Evolutionary conservation across 768 basidiomycete genomes (phyloP).

Genomic region (Pleurotus salmoneostramineus): DNA sequence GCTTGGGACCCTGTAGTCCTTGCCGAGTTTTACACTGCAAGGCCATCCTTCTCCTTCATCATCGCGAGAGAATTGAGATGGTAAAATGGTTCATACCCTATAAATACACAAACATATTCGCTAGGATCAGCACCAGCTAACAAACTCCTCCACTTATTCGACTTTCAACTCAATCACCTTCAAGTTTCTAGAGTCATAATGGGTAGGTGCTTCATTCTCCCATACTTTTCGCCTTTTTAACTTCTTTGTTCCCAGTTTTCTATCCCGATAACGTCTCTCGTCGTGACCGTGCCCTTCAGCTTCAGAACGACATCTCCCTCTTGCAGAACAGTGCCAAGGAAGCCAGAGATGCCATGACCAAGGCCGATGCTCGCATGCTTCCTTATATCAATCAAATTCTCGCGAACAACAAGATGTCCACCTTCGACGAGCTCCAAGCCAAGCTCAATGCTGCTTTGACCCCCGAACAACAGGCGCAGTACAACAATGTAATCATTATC

Average conservation of each 20-base stretch:
- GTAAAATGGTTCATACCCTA: no score
- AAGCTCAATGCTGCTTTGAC: not conserved
- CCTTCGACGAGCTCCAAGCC: conserved; percentile 1
- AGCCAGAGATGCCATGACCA: not conserved
- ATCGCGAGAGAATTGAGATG: no score
- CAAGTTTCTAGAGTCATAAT: not conserved
- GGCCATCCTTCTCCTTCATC: no score
- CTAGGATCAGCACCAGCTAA: no score
- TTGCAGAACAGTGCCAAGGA: not conserved
- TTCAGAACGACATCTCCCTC: not conserved
- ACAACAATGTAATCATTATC: not conserved
- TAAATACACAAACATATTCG: no score
- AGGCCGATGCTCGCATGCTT: conserved; percentile 1
- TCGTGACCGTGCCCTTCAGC: conserved; percentile 3
- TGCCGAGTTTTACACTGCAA: no score
- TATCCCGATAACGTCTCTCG: conserved; percentile 2
- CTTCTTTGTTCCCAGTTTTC: not conserved
- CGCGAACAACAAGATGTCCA: not conserved
- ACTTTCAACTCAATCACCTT: no score
- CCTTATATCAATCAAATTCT: conserved; percentile 1
- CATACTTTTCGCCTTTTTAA: not conserved
- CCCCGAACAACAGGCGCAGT: conserved; percentile 1
- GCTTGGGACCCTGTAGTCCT: no score
- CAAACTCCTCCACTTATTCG: no score
- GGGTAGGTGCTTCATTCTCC: not conserved